Evolutionary conservation across 176 grass and related monocot species (phyloP), one percentile per base, ranked within the genome.

Genomic region (Ensete glaucum): DNA sequence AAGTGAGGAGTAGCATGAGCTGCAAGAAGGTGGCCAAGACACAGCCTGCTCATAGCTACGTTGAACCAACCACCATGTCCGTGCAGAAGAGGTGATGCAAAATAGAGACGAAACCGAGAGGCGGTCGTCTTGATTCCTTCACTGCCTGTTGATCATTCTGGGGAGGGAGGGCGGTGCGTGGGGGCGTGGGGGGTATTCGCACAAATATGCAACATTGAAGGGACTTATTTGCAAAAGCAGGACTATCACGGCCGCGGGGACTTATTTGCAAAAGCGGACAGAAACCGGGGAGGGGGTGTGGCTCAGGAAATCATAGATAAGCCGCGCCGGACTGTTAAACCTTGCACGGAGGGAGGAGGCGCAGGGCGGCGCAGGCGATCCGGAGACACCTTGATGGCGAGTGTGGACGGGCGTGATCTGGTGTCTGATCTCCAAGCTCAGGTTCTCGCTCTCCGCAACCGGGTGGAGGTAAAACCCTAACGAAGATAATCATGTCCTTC

Each of bases 1-100:
- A 86, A 77, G 69, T 67, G 43, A 84, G 90, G 73, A 49, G 74
- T 79, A 62, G 75, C 48, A 82, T 89, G 90, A 84, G 69, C 49
- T 79, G 48, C 69, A 69, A 52, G 71, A 83, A 85, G 72, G 53
- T 67, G 11, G 56, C 48, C 24, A 75, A 71, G 79, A 65, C 22
- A 22, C 26, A 29, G 22, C 60, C 70, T 72, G 84, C 79, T 21
- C 0, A 68, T 14, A 89, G 82, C 82, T 85, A 54, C 53, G 53
- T 78, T 49, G 73, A 83, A 79, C 76, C 50, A 23, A 71, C 69
- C 23, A 22, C n/a, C 14, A 51, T 71, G 20, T 82, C 69, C 79
- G 70, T 63, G 77, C 1, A 49, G 55, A 82, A 43, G 34, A 43
- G 34, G 34, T 43, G 34, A 6, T 43, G 34, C 34, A 43, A 43